Base-by-base conservation (phyloP, 495 filamentous ascomycete genomes). In the Amphirosellinia nigrospora region DNA sequence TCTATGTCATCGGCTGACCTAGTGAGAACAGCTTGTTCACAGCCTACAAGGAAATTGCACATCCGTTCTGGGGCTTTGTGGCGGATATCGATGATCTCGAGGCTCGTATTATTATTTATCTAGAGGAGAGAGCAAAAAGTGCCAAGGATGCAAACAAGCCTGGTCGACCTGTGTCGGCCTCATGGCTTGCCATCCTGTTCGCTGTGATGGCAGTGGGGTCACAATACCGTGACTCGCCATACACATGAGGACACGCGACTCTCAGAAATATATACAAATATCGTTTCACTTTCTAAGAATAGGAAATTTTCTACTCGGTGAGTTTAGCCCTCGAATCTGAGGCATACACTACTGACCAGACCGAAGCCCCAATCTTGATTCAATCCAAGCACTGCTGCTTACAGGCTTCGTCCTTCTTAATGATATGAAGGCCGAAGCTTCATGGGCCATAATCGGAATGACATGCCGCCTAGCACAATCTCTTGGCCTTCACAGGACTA, bases 31-130 rank as follows among this genome's bases (percentile, higher is more conserved):
- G 90, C 70, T 86, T 93, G 50, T 89, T 95, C 70, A 80, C 85
- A 38, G 89, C 86, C 43, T 96, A 94, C 81, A 89, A 87, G 78
- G 90, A 94, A 70, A 92, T 92, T 15, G 88, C 91, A 6, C 88
- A 92, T 45, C 90, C 92, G 11, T 88, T 94, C 71, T 96, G 92
- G 85, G 91, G 92, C 4, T 92, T 93, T 19, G 85, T 96, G 41
- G 85, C 89, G 39, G 90, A 94, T 74, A 82, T 92, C 32, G 85
- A 88, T 46, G 82, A 84, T 36, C 82, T 95, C 21, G 91, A 93
- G 75, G 83, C 84, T 4, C 87, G 89, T 60, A 80, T 93, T 39
- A 86, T 88, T 73, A 83, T 84, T 15, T 90, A 94, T 71, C 83
- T 95, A 19, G 86, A 89, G 66, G 88, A 90, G 68, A 84, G 92